Evolutionary conservation across 495 filamentous ascomycete genomes (phyloP).

Genomic region (Immersiella caudata): DNA sequence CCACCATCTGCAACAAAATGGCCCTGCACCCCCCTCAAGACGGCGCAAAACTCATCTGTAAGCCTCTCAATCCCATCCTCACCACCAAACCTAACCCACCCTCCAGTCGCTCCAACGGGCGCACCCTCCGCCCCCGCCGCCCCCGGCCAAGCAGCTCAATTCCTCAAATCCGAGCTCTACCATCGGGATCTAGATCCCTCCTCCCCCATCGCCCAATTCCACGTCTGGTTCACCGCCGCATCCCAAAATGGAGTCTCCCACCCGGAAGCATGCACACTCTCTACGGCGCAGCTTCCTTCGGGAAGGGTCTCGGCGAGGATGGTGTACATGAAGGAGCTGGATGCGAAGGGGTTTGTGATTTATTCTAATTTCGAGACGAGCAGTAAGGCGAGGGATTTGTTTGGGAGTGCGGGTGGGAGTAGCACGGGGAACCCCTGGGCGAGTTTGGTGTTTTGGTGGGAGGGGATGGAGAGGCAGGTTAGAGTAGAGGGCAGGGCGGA

Average conservation of each 20-base stretch:
- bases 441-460: constrained; percentile 76
- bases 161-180: constrained; percentile 55
- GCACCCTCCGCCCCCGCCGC: constrained; percentile 25
- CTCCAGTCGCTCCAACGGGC: constrained; percentile 46
- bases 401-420: constrained; percentile 31
- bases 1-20: constrained; percentile 40
- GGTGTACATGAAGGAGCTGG: constrained; percentile 90
- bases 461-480: constrained; percentile 78
- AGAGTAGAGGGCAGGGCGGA: constrained; percentile 76
- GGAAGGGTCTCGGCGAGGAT: constrained; percentile 81
- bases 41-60: constrained; percentile 55
- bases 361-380: constrained; percentile 90
- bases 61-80: constrained; percentile 24
- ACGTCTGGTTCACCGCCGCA: constrained; percentile 80
- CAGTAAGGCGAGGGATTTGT: constrained; percentile 68
- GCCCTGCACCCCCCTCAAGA: constrained; percentile 49
- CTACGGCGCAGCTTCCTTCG: constrained; percentile 82
- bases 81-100: constrained; percentile 34
- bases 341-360: constrained; percentile 79
- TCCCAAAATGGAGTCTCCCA: constrained; percentile 63
- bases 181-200: constrained; percentile 54
- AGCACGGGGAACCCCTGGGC: constrained; percentile 63
- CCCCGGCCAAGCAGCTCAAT: constrained; percentile 63
- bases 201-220: constrained; percentile 77
- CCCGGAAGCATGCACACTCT: constrained; percentile 75